Conservation (phyloP, 2,329 filamentous ascomycete species). For the Stachybotrys elegans region DNA sequence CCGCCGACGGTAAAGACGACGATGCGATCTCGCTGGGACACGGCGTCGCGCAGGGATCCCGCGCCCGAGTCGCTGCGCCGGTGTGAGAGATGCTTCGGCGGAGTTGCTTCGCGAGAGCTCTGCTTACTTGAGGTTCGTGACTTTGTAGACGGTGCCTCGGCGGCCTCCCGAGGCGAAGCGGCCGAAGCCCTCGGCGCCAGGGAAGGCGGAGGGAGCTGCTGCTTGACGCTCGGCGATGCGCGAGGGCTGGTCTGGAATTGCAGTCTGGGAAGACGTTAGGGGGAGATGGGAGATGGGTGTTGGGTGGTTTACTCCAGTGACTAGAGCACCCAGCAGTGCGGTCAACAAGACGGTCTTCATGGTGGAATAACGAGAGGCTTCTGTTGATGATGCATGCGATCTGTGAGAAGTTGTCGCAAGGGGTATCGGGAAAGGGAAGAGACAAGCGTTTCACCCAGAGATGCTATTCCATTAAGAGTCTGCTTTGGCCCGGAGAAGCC, state of each 20-base stretch:
- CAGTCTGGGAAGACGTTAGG: too few relatives aligned
- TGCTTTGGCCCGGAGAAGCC: too few relatives aligned
- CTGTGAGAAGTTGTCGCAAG: too few relatives aligned
- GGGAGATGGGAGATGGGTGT: too few relatives aligned
- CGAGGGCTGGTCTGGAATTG: background rate
- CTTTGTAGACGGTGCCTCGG: constrained; percentile 40
- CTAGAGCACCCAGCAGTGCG: too few relatives aligned
- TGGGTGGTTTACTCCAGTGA: too few relatives aligned
- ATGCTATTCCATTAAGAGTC: too few relatives aligned
- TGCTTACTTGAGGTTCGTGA: constrained; percentile 38
- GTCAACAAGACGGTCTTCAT: too few relatives aligned
- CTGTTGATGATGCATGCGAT: too few relatives aligned
- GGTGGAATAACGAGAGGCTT: too few relatives aligned
- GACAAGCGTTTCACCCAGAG: too few relatives aligned
- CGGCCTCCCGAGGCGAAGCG: constrained; percentile 40
- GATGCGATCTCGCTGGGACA: constrained; percentile 40
- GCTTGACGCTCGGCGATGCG: background rate
- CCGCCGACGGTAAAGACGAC: constrained; percentile 46
- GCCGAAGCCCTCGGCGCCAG: constrained; percentile 46
- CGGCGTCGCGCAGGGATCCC: constrained; percentile 45
- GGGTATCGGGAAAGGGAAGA: too few relatives aligned
- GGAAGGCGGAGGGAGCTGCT: constrained; percentile 30
- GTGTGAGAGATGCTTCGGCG: background rate
- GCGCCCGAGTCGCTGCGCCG: constrained; percentile 33
- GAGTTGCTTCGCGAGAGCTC: background rate